phyloP scores from a whole-genome alignment of 345 rosid species.

The Populus euphratica region DNA sequence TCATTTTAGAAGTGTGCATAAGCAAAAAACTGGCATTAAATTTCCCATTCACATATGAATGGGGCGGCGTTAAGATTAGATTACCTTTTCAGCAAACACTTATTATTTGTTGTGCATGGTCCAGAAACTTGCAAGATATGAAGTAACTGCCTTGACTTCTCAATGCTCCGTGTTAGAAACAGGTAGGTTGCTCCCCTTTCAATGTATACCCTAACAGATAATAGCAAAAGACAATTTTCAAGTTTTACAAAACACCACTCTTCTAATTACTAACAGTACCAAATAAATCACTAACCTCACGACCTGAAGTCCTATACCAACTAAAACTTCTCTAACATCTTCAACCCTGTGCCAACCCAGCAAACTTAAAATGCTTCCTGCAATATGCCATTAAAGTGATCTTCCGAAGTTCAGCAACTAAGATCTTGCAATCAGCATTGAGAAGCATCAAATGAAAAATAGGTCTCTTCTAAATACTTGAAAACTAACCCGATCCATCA shows the following conservation, averaged over 20 bases:
- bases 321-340: constrained; percentile 63
- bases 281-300: constrained; percentile 60
- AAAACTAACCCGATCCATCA: constrained; percentile 68
- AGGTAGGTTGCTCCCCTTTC: constrained; percentile 53
- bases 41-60: constrained; percentile 9
- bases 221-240: constrained; percentile 10
- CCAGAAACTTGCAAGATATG: constrained; percentile 44
- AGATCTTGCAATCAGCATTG: constrained; percentile 9
- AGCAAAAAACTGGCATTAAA: background rate
- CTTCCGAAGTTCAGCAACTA: constrained; percentile 25
- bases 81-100: constrained; percentile 61
- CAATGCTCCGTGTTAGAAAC: constrained; percentile 62
- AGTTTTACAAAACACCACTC: background rate
- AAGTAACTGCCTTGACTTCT: constrained; percentile 63
- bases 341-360: constrained; percentile 58
- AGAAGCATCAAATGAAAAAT: constrained; percentile 13
- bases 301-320: constrained; percentile 84
- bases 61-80: constrained; percentile 14
- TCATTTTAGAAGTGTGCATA: background rate
- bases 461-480: constrained; percentile 20
- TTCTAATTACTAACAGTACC: constrained; percentile 6
- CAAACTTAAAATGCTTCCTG: constrained; percentile 63
- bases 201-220: constrained; percentile 47
- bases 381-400: constrained; percentile 24
- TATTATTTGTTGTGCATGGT: constrained; percentile 31